Evolutionary conservation across 1,284 basidiomycete genomes (phyloP).

Genomic region (Earliella scabrosa): DNA sequence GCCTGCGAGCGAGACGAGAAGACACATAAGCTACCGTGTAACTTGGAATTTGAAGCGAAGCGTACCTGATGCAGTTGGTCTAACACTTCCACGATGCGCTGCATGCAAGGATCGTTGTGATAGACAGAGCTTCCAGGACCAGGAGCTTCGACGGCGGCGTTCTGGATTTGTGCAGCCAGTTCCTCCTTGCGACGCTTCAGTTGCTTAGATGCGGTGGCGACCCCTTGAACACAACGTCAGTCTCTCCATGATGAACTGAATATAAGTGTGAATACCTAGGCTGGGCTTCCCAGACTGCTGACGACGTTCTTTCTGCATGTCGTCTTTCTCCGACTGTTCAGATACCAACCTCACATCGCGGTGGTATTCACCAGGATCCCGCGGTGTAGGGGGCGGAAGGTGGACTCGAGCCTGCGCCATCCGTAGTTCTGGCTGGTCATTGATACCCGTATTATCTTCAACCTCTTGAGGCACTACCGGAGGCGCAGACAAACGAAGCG

Average conservation of each 20-base stretch:
- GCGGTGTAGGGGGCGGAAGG: background rate
- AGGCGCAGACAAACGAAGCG: no score
- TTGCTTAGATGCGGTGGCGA: background rate
- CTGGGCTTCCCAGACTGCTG: background rate
- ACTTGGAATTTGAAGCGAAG: background rate
- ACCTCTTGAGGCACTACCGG: background rate
- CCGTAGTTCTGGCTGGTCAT: background rate
- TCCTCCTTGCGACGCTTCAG: background rate
- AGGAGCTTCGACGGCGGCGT: no score
- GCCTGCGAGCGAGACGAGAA: constrained; percentile 34
- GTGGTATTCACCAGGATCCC: background rate
- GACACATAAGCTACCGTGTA: no score
- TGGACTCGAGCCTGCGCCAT: background rate
- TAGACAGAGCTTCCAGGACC: background rate
- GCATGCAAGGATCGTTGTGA: constrained; percentile 9
- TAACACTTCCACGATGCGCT: constrained; percentile 29
- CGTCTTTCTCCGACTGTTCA: background rate
- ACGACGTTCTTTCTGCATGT: background rate
- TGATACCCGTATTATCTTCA: background rate
- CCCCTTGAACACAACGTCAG: background rate
- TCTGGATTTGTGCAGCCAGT: background rate
- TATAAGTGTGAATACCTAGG: background rate
- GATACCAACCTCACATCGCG: background rate
- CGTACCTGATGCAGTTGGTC: constrained; percentile 30
- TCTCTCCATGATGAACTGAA: no score